These are phyloP conservation scores for Pseudozyma sp. DNA, from an alignment of 1,284 basidiomycete species.

Conservation along the genomic window DNA sequence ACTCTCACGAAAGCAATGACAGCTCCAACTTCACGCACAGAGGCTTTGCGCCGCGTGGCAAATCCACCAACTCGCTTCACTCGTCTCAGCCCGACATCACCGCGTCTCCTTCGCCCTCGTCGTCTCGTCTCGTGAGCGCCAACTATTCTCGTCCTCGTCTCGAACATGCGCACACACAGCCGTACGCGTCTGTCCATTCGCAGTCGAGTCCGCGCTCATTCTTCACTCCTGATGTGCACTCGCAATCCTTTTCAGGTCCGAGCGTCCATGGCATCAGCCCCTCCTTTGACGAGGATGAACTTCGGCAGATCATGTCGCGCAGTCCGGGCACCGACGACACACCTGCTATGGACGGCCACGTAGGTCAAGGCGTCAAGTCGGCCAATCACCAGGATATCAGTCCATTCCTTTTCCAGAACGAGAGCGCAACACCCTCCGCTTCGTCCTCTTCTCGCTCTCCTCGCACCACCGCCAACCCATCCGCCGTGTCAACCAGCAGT, in stretches of 20 bases:
- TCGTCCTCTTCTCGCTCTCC: slow-evolving; percentile 11
- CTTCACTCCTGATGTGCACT: slow-evolving; percentile 7
- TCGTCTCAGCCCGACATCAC: slow-evolving; percentile 33
- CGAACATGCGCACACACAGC: slow-evolving; percentile 29
- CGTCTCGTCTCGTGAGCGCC: slow-evolving; percentile 12
- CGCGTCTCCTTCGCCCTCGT: slow-evolving; percentile 20
- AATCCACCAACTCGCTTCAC: slow-evolving; percentile 23
- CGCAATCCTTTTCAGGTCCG: slow-evolving; percentile 13
- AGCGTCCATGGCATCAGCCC: slow-evolving; percentile 36
- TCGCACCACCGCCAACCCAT: not conserved
- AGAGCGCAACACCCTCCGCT: slow-evolving; percentile 8
- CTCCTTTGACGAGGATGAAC: slow-evolving; percentile 40
- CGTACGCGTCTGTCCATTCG: slow-evolving; percentile 15
- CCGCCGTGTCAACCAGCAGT: slow-evolving; percentile 2
- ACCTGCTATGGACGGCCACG: slow-evolving; percentile 17
- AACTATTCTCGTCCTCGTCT: slow-evolving; percentile 31
- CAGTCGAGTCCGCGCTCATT: slow-evolving; percentile 9
- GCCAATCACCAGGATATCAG: slow-evolving; percentile 54
- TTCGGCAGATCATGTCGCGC: slow-evolving; percentile 47
- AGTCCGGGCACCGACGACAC: slow-evolving; percentile 5
- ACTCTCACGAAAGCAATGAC: slow-evolving; percentile 40
- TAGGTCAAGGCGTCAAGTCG: slow-evolving; percentile 23
- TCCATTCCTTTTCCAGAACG: slow-evolving; percentile 52
- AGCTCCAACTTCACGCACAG: slow-evolving; percentile 45
- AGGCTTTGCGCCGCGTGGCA: slow-evolving; percentile 8